Evolutionary conservation across 768 basidiomycete species (phyloP).

Genomic region (Boletus coccyginus): DNA sequence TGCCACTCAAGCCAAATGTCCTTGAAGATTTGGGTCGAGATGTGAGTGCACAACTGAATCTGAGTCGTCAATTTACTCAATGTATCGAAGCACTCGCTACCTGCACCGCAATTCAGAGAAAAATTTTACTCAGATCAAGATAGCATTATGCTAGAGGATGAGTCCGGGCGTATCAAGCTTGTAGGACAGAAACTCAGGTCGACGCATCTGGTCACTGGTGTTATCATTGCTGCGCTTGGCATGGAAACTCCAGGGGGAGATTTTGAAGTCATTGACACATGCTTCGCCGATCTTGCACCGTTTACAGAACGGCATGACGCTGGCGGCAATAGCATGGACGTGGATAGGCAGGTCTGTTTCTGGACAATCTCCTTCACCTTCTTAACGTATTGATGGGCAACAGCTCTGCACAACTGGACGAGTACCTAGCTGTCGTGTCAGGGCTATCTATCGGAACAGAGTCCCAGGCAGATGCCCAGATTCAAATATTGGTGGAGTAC

Average conservation of each 20-base stretch:
- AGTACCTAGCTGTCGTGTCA: conserved; percentile 84
- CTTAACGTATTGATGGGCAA: conserved; percentile 9
- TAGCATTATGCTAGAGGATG: conserved; percentile 89
- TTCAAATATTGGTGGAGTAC: conserved; percentile 89
- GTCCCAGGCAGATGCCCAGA: conserved; percentile 63
- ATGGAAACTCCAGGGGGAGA: conserved; percentile 87
- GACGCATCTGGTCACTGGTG: conserved; percentile 79
- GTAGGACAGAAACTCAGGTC: conserved; percentile 70
- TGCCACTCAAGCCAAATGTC: conserved; percentile 99
- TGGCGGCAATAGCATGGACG: conserved; percentile 53
- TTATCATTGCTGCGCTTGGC: conserved; percentile 87
- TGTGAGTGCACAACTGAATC: conserved; percentile 47
- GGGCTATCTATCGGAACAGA: conserved; percentile 77
- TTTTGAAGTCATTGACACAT: conserved; percentile 90
- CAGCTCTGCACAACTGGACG: conserved; percentile 39
- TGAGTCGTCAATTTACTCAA: conserved; percentile 2
- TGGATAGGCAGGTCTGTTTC: conserved; percentile 50
- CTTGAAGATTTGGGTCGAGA: conserved; percentile 92
- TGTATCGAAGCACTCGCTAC: conserved; percentile 73
- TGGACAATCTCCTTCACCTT: neutral
- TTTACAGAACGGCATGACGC: conserved; percentile 23
- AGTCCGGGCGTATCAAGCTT: conserved; percentile 87
- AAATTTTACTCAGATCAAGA: conserved; percentile 82
- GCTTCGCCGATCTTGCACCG: conserved; percentile 80
- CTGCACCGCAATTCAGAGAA: conserved; percentile 69